Base-by-base conservation (phyloP, 345 rosid species). In the Cochlearia excelsa region DNA sequence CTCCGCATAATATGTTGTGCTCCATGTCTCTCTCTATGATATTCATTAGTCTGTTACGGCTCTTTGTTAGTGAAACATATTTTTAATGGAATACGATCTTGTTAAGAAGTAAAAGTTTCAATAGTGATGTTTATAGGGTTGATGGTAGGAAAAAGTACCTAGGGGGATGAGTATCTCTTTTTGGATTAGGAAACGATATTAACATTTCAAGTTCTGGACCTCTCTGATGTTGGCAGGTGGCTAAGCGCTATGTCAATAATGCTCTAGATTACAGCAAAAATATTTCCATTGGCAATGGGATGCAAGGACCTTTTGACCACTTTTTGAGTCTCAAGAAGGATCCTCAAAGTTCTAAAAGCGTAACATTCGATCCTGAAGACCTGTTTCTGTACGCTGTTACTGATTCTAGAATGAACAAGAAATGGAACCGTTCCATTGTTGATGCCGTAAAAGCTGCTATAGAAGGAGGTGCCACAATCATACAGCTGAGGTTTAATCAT, bases 291-390 rank as follows among this genome's bases (percentile, higher is more conserved):
- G 97, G 97, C 74, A 78, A 73, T 74, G 99, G 97, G 29, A 79
- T 63, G 70, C 94, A 89, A 81, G 95, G 99, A 35, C 99, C 97
- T 9, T 84, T 93, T 60, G 97, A 93, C 75, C 99, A 93, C 67
- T 79, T 80, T 30, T 74, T 89, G 37, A 57, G 61, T 75, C 85
- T 93, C 48, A 85, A 80, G 72, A 75, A 31, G 58, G 54, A 65
- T 60, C 59, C 68, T n/a, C 65, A 58, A 61, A 70, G 45, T 50
- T 3, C 9, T 10, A 79, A 68, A 66, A 71, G 37, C 47, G 67
- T 46, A 40, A 57, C 51, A 29, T 85, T 89, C 54, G 73, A 78
- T 73, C 89, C 94, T n/a, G 77, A 70, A 51, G 74, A 78, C 72
- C 69, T 93, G 51, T 82, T 93, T 72, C 76, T 93, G 40, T 89